Percentiles rank a stretch among this genome's conserved stretches.
These are phyloP conservation scores for Tillandsia leiboldiana DNA, from an alignment of 176 grass and related monocot species.

Conservation along the genomic window DNA sequence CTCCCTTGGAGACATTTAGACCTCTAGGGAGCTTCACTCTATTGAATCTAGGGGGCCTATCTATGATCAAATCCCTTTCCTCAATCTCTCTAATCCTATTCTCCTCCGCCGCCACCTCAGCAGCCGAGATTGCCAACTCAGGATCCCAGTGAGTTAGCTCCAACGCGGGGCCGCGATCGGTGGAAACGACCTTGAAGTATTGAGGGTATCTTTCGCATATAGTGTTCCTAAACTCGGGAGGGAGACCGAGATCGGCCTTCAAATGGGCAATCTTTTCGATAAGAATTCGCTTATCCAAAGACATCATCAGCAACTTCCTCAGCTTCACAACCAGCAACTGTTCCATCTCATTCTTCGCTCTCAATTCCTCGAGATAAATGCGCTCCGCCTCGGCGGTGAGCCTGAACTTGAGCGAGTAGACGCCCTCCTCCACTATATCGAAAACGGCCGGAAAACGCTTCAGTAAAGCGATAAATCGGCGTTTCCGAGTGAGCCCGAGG, in stretches of 20 bases:
- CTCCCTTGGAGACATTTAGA: slow-evolving; percentile 58
- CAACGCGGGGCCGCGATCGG: slow-evolving; percentile 72
- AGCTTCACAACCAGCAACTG: slow-evolving; percentile 59
- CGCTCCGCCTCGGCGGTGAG: slow-evolving; percentile 73
- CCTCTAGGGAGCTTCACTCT: slow-evolving; percentile 68
- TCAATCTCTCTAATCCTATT: slow-evolving; percentile 43
- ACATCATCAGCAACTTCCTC: slow-evolving; percentile 93
- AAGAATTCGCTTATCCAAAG: slow-evolving; percentile 49
- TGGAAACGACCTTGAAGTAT: slow-evolving; percentile 61
- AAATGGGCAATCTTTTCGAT: slow-evolving; percentile 86
- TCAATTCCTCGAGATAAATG: slow-evolving; percentile 82
- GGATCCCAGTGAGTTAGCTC: slow-evolving; percentile 94
- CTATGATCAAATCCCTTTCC: slow-evolving; percentile 83
- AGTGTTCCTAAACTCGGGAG: slow-evolving; percentile 61
- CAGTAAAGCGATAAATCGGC: slow-evolving; percentile 85
- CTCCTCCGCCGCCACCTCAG: slow-evolving; percentile 70
- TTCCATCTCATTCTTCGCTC: slow-evolving; percentile 72
- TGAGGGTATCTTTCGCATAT: slow-evolving; percentile 77
- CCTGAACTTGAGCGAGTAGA: slow-evolving; percentile 67
- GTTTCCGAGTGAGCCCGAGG: slow-evolving; percentile 85
- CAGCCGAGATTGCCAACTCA: slow-evolving; percentile 54
- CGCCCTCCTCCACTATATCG: slow-evolving; percentile 82
- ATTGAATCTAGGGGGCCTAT: slow-evolving; percentile 68
- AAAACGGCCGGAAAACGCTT: slow-evolving; percentile 77
- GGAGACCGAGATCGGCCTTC: slow-evolving; percentile 72